Base-by-base conservation (phyloP, 225 moss, liverwort and hornwort genomes). In the Thuidium tamariscinum region DNA sequence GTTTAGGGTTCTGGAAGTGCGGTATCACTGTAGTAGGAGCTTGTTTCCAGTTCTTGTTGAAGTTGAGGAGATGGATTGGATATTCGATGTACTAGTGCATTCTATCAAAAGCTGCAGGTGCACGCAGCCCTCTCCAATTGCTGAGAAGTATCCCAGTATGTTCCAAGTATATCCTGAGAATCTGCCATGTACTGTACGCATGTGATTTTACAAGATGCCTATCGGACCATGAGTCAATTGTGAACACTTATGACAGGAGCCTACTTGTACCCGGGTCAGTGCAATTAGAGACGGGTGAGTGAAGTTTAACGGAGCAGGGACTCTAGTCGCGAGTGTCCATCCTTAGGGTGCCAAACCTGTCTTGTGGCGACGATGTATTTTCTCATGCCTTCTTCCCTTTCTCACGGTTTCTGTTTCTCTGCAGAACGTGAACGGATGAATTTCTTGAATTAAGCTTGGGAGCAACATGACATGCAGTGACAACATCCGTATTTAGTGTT, bases 351-450 rank as follows among this genome's bases (percentile, higher is more conserved):
- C 60, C 29, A 54, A 69, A 69, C 25, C 56, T 79, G 62, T 30
- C n/a, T 36, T 82, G 14, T 46, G 65, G 56, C 79, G 68, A 63
- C 48, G 32, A 42, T 86, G 30, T n/a, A 65, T 84, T 16, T 81
- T 81, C n/a, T 87, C 26, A 48, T 52, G 77, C 49, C 29, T 78
- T 89, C 44, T 44, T 83, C 39, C 17, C 54, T 36, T 74, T 74
- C 81, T 90, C 32, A 90, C 22, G 46, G 42, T 80, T 74, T 83
- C 32, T 76, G n/a, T 25, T 34, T 44, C 37, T 82, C 34, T 86
- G 88, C 88, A 90, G 90, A 76, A 36, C 27, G 80, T 86, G 80
- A 83, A 69, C 54, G 90, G 37, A 75, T 84, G 81, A 30, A 41
- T 26, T 68, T 75, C 61, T 75, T 63, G 90, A 75, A 54, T 27